phyloP scores from a whole-genome alignment of 257 asterid species.

The Solanum peruvianum region DNA sequence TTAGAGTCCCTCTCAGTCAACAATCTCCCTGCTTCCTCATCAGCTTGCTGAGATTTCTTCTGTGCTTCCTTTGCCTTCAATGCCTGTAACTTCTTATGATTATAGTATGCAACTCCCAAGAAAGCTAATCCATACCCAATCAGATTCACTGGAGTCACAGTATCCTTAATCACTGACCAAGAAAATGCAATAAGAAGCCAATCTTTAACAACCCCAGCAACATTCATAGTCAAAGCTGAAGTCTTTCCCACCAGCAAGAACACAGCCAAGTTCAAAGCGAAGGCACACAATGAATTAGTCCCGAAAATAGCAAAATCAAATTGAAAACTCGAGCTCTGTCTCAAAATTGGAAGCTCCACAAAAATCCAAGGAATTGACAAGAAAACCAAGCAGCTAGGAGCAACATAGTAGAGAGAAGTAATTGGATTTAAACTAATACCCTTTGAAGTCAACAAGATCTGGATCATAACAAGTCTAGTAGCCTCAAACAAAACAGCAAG shows the following conservation, averaged over 20 bases:
- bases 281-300: slow-evolving; percentile 14
- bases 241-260: slow-evolving; percentile 16
- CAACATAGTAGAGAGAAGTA: slow-evolving; percentile 3
- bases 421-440: not conserved
- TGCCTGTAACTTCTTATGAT: slow-evolving; percentile 2
- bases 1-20: not conserved
- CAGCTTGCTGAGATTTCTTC: not conserved
- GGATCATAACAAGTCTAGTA: slow-evolving; percentile 2
- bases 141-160: slow-evolving; percentile 14
- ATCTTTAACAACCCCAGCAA: slow-evolving; percentile 21
- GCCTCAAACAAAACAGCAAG: slow-evolving; percentile 1
- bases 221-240: slow-evolving; percentile 21
- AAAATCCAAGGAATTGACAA: slow-evolving; percentile 1
- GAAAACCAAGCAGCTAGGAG: slow-evolving; percentile 1
- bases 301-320: slow-evolving; percentile 9
- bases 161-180: slow-evolving; percentile 17
- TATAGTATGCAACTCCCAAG: slow-evolving; percentile 2
- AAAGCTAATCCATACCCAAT: slow-evolving; percentile 11
- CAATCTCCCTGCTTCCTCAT: slow-evolving; percentile 2
- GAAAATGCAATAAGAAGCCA: slow-evolving; percentile 19
- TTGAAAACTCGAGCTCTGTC: not conserved
- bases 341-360: slow-evolving; percentile 10
- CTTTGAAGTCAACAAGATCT: slow-evolving; percentile 5
- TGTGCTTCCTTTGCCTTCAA: slow-evolving; percentile 5
- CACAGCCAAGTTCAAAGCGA: slow-evolving; percentile 14